Evolutionary conservation across 1,284 basidiomycete species (phyloP).

Genomic region (Laetiporus sulphureus): DNA sequence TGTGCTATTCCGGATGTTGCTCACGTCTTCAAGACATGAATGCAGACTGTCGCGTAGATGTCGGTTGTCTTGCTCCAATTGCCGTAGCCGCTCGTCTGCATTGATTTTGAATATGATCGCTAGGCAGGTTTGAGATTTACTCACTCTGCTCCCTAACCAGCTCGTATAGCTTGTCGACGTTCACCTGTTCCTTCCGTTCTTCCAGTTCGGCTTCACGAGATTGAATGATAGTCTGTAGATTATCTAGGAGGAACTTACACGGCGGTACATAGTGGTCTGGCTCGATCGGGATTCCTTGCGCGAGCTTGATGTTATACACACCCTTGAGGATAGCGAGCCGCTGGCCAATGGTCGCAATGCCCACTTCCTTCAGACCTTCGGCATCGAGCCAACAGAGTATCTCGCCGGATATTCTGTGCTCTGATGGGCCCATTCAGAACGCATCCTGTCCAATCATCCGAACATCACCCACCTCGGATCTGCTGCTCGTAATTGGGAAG

Average conservation of each 20-base stretch:
- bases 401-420: constrained; percentile 88
- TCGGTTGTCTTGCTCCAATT: constrained; percentile 73
- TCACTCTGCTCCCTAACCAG: constrained; percentile 76
- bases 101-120: too few relatives aligned
- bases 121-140: too few relatives aligned
- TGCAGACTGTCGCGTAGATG: constrained; percentile 56
- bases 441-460: constrained; percentile 9
- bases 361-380: constrained; percentile 78
- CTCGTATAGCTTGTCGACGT: constrained; percentile 62
- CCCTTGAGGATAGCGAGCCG: constrained; percentile 84
- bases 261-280: constrained; percentile 86
- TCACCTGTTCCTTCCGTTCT: constrained; percentile 52
- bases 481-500: constrained; percentile 75
- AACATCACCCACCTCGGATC: constrained; percentile 49
- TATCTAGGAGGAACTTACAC: constrained; percentile 45
- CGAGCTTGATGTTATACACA: constrained; percentile 83
- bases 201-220: constrained; percentile 52
- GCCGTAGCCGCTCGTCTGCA: constrained; percentile 61
- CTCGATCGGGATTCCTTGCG: constrained; percentile 77
- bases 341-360: constrained; percentile 82
- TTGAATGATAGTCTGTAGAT: constrained; percentile 6
- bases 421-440: constrained; percentile 26
- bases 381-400: constrained; percentile 78
- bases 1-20: constrained; percentile 30
- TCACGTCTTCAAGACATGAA: constrained; percentile 61